Evolutionary conservation across 2,329 filamentous ascomycete species (phyloP).

Genomic region (Aspergillus ruber): DNA sequence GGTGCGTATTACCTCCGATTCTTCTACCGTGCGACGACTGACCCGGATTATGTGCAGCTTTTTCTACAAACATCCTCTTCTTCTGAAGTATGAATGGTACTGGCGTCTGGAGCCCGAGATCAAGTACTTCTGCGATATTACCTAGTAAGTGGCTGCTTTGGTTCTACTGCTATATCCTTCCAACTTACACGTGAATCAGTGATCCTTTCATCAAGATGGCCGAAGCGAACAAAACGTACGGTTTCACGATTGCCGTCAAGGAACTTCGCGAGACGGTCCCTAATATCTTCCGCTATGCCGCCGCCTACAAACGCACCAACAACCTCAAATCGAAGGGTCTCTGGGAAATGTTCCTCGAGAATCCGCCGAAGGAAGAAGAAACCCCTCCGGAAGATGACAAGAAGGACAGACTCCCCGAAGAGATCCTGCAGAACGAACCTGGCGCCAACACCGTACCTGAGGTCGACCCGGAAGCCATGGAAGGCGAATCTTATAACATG

Average conservation of each 20-base stretch:
- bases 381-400: conserved; percentile 55
- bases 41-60: conserved; percentile 49
- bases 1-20: conserved; percentile 50
- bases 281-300: conserved; percentile 98
- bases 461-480: conserved; percentile 89
- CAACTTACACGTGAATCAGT: conserved; percentile 38
- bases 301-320: conserved; percentile 89
- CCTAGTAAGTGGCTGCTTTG: conserved; percentile 60
- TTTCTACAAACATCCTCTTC: conserved; percentile 93
- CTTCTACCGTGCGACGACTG: background rate
- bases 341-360: conserved; percentile 98
- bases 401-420: conserved; percentile 68
- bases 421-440: conserved; percentile 71
- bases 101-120: conserved; percentile 99
- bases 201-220: conserved; percentile 97
- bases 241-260: conserved; percentile 97
- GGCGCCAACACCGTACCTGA: conserved; percentile 65
- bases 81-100: conserved; percentile 98
- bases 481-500: conserved; percentile 98
- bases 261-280: conserved; percentile 96
- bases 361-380: conserved; percentile 45
- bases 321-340: conserved; percentile 85
- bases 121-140: conserved; percentile 99
- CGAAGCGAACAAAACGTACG: conserved; percentile 91
- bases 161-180: conserved; percentile 1